Conservation (phyloP, 805 yeast species). For the Wickerhamomyces chambardii region DNA sequence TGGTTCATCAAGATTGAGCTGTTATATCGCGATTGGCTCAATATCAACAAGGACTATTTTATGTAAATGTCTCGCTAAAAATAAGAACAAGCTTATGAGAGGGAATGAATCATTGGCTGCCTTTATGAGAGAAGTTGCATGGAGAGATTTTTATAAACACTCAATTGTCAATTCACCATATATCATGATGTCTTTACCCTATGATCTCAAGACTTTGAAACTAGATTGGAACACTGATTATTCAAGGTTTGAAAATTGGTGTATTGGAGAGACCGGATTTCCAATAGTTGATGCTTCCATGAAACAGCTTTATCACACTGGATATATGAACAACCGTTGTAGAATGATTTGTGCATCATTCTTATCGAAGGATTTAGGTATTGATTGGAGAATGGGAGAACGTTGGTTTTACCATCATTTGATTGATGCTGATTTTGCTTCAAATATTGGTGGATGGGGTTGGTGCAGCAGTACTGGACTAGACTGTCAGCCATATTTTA, state of each 20-base stretch:
- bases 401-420: slow-evolving; percentile 37
- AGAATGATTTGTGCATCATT: slow-evolving; percentile 48
- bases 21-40: slow-evolving; percentile 36
- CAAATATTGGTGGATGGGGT: slow-evolving; percentile 54
- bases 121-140: slow-evolving; percentile 46
- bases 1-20: slow-evolving; percentile 31
- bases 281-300: slow-evolving; percentile 53
- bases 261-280: slow-evolving; percentile 42
- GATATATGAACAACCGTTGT: slow-evolving; percentile 44
- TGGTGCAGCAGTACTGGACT: slow-evolving; percentile 42
- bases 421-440: slow-evolving; percentile 43
- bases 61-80: slow-evolving; percentile 20
- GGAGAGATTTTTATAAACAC: slow-evolving; percentile 51
- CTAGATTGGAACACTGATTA: slow-evolving; percentile 34
- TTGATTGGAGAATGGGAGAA: slow-evolving; percentile 51
- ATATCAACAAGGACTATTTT: slow-evolving; percentile 33
- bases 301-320: slow-evolving; percentile 42
- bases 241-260: slow-evolving; percentile 38
- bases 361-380: slow-evolving; percentile 36
- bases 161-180: slow-evolving; percentile 40
- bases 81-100: slow-evolving; percentile 14
- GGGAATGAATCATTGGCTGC: slow-evolving; percentile 28
- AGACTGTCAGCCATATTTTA: slow-evolving; percentile 48
- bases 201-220: slow-evolving; percentile 30
- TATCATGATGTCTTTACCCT: slow-evolving; percentile 39